Percentiles rank a stretch among this genome's conserved stretches.
Evolutionary conservation across 1,139 yeast genomes (phyloP).

Genomic region (Saccharomyces hybrid): DNA sequence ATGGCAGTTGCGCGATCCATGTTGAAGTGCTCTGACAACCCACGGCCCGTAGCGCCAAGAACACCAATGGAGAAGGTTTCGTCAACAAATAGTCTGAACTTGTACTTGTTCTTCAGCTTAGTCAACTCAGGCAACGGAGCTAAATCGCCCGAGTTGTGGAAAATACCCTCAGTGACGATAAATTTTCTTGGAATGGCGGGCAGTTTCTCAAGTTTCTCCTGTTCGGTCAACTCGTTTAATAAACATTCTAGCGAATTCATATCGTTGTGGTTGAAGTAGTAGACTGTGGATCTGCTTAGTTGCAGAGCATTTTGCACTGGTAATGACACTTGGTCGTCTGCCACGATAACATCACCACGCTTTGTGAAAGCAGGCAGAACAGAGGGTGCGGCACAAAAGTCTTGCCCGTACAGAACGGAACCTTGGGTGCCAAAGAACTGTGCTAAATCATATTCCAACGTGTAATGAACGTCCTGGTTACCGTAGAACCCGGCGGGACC

Average conservation of each 20-base stretch:
- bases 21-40: conserved; percentile 60
- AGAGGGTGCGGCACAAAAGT: conserved; percentile 84
- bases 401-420: conserved; percentile 88
- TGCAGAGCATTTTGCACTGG: conserved; percentile 83
- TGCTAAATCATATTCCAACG: conserved; percentile 71
- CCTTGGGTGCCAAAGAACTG: conserved; percentile 66
- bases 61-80: conserved; percentile 84
- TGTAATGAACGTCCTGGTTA: conserved; percentile 83
- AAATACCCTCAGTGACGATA: conserved; percentile 84
- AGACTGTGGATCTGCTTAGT: conserved; percentile 76
- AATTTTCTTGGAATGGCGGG: conserved; percentile 75
- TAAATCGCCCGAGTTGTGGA: conserved; percentile 73
- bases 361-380: conserved; percentile 93
- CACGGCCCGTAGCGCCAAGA: conserved; percentile 79
- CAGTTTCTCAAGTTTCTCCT: conserved; percentile 51
- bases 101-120: conserved; percentile 69
- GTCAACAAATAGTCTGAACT: conserved; percentile 79
- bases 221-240: conserved; percentile 54
- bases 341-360: conserved; percentile 89
- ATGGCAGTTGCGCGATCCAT: conserved; percentile 53
- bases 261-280: conserved; percentile 84
- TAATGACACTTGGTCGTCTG: conserved; percentile 70
- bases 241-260: conserved; percentile 70
- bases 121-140: conserved; percentile 65
- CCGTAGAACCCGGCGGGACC: conserved; percentile 98